Evolutionary conservation across 352 stramenopile genomes (phyloP).

Genomic region (Phytopythium delawarense): DNA sequence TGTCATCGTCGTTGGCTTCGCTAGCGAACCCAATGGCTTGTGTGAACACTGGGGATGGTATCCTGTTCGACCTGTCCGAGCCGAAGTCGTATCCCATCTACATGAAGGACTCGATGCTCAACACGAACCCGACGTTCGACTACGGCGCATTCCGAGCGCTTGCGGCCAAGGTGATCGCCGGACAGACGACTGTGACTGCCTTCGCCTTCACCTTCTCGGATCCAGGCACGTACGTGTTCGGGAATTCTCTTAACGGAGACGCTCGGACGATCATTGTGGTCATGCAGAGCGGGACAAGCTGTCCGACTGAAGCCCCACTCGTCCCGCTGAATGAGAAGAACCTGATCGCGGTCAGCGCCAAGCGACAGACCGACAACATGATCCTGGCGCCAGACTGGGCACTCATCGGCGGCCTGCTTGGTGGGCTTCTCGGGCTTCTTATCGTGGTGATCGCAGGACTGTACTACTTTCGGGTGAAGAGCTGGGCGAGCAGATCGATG

Average conservation of each 20-base stretch:
- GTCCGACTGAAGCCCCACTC: conserved; percentile 77
- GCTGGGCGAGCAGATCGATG: conserved; percentile 49
- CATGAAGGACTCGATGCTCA: conserved; percentile 93
- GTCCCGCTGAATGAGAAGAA: conserved; percentile 84
- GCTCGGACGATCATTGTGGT: conserved; percentile 81
- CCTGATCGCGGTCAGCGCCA: conserved; percentile 79
- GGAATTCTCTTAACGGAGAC: conserved; percentile 64
- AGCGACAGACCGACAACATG: conserved; percentile 67
- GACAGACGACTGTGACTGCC: conserved; percentile 47
- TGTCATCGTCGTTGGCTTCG: conserved; percentile 7
- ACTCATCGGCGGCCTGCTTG: conserved; percentile 73
- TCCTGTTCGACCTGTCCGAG: conserved; percentile 88
- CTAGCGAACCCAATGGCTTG: conserved; percentile 89
- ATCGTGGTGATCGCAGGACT: conserved; percentile 65
- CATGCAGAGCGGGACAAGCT: conserved; percentile 68
- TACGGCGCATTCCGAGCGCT: conserved; percentile 84
- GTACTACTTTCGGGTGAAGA: conserved; percentile 84
- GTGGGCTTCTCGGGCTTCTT: conserved; percentile 73
- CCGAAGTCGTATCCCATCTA: conserved; percentile 88
- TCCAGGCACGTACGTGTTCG: conserved; percentile 88
- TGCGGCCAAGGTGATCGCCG: conserved; percentile 53
- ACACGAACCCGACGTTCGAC: conserved; percentile 91
- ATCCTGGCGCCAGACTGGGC: conserved; percentile 89
- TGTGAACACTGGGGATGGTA: conserved; percentile 62
- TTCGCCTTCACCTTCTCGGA: conserved; percentile 89